A percentile compares a stretch with the other conserved stretches of the same genome.
Evolutionary conservation across 2,329 filamentous ascomycete genomes (phyloP).

Genomic region (Venturia aucupariae): DNA sequence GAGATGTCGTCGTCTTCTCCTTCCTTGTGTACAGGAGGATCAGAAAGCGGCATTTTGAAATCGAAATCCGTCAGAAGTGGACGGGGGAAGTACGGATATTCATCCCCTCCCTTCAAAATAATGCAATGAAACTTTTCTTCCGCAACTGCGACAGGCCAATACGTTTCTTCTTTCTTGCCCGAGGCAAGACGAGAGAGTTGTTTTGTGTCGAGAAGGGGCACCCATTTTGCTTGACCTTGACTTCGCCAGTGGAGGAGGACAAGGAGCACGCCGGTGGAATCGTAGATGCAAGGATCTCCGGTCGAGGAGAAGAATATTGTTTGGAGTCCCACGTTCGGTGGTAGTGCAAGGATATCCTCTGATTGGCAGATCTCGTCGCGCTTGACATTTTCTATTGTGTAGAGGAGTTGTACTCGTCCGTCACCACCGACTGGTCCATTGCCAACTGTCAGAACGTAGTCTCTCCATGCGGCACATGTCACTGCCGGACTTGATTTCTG

Average conservation of each 20-base stretch:
- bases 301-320: constrained; percentile 82
- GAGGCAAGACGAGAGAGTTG: constrained; percentile 71
- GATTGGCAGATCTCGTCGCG: constrained; percentile 90
- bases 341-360: constrained; percentile 81
- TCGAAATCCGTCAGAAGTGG: constrained; percentile 89
- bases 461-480: constrained; percentile 85
- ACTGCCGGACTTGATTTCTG: constrained; percentile 87
- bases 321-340: constrained; percentile 62
- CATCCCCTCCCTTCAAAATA: constrained; percentile 91
- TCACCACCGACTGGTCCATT: constrained; percentile 79
- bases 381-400: constrained; percentile 92
- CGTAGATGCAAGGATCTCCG: constrained; percentile 91
- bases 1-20: constrained; percentile 29
- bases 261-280: constrained; percentile 79
- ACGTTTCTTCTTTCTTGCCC: constrained; percentile 78
- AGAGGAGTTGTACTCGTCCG: constrained; percentile 68
- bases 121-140: constrained; percentile 95
- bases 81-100: constrained; percentile 85
- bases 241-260: constrained; percentile 86
- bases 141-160: constrained; percentile 93
- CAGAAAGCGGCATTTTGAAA: constrained; percentile 72
- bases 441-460: constrained; percentile 93
- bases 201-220: constrained; percentile 84
- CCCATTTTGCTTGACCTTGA: constrained; percentile 78
- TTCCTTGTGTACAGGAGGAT: constrained; percentile 35